Conservation (phyloP, 2,329 filamentous ascomycete species). For the Colletotrichum euphorbiae region DNA sequence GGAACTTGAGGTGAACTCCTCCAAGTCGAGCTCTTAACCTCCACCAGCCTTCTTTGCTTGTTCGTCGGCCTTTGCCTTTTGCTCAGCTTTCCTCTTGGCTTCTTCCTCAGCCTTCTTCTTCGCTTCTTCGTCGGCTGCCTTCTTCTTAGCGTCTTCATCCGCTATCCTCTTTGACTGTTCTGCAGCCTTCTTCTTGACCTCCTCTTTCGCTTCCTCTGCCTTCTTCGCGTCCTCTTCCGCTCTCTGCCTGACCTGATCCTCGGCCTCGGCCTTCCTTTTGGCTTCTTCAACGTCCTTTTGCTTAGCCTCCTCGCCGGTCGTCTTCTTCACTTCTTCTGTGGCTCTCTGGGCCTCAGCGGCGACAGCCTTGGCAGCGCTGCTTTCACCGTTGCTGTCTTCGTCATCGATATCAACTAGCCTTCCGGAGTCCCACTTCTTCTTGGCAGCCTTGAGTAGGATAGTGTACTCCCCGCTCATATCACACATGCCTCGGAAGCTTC, state of each 20-base stretch:
- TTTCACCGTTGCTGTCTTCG: conserved; percentile 7
- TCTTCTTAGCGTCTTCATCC: conserved; percentile 29
- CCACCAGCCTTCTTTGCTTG: conserved; percentile 31
- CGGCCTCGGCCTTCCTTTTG: conserved; percentile 1
- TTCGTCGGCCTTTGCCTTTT: conserved; percentile 29
- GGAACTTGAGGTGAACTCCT: conserved; percentile 5
- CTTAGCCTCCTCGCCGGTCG: conserved; percentile 6
- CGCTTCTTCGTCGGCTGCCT: not conserved
- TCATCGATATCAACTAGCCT: conserved; percentile 50
- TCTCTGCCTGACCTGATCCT: conserved; percentile 27
- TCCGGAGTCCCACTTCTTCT: conserved; percentile 62
- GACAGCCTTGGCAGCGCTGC: not conserved
- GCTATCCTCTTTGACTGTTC: conserved; percentile 24
- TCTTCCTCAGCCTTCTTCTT: conserved; percentile 21
- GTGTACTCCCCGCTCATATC: conserved; percentile 72
- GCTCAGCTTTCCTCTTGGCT: conserved; percentile 19
- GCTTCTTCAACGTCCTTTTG: not conserved
- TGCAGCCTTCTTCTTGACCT: conserved; percentile 16
- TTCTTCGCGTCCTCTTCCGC: conserved; percentile 18
- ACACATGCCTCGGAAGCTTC: conserved; percentile 73
- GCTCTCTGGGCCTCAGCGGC: conserved; percentile 23
- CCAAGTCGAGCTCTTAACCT: conserved; percentile 12
- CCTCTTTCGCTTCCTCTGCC: conserved; percentile 18
- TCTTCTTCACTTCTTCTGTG: conserved; percentile 22
- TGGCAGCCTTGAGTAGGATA: conserved; percentile 62